Conservation (phyloP, 148 eudicot species). For the Chenopodium quinoa region DNA sequence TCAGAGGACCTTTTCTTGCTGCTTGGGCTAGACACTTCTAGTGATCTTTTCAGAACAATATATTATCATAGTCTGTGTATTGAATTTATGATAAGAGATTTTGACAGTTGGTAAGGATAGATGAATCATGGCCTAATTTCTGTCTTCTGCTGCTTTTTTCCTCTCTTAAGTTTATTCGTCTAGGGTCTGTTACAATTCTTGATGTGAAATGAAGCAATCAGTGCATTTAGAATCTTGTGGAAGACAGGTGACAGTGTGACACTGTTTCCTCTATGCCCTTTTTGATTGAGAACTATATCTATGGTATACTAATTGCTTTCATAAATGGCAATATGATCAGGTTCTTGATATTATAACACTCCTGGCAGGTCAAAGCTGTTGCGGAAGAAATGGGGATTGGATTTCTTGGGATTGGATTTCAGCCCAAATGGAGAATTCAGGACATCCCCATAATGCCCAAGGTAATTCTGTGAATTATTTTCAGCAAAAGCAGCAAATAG, state of each 20-base stretch:
- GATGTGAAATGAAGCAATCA: background rate
- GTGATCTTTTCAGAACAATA: background rate
- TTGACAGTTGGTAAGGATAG: background rate
- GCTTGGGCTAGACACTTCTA: background rate
- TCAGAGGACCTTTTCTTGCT: background rate
- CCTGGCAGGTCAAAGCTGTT: conserved; percentile 89
- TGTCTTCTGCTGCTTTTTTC: background rate
- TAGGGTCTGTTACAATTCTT: background rate
- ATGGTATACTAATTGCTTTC: background rate
- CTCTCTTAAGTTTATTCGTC: background rate
- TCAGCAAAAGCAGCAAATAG: background rate
- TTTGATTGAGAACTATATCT: background rate
- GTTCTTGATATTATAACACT: conserved; percentile 3
- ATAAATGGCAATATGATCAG: background rate
- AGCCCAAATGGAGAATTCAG: conserved; percentile 79
- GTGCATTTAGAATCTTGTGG: background rate
- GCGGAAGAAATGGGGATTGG: conserved; percentile 99
- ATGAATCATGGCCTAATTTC: conserved; percentile 1
- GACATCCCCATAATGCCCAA: conserved; percentile 98
- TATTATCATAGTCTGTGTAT: background rate
- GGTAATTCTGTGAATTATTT: conserved; percentile 38
- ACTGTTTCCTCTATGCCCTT: background rate
- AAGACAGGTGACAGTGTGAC: background rate
- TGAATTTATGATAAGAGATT: background rate
- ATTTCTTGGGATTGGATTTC: conserved; percentile 92